Evolutionary conservation across 805 yeast genomes (phyloP).

Genomic region (Saccharomyces kudriavzevii): DNA sequence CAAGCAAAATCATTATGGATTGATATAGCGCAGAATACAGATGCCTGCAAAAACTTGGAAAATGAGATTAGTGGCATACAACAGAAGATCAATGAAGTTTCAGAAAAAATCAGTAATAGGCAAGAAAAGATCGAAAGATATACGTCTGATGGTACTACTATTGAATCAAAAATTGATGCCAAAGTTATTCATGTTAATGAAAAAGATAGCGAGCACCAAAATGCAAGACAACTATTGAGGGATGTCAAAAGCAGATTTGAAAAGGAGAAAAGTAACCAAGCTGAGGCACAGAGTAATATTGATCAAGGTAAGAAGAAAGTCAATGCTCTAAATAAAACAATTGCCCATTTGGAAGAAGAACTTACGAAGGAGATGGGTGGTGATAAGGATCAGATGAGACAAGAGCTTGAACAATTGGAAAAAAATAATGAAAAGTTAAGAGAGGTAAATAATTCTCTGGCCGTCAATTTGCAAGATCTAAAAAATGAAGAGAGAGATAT

Average conservation of each 20-base stretch:
- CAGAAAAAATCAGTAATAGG: slow-evolving; percentile 14
- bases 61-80: slow-evolving; percentile 11
- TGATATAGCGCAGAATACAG: slow-evolving; percentile 26
- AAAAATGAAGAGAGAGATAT: slow-evolving; percentile 12
- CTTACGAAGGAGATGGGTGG: slow-evolving; percentile 26
- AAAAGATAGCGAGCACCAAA: slow-evolving; percentile 15
- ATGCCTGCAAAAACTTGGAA: slow-evolving; percentile 13
- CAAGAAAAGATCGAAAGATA: slow-evolving; percentile 25
- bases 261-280: slow-evolving; percentile 16
- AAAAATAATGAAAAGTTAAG: slow-evolving; percentile 8
- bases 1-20: slow-evolving; percentile 47
- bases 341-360: slow-evolving; percentile 22
- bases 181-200: slow-evolving; percentile 10
- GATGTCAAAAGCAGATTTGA: slow-evolving; percentile 14
- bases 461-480: slow-evolving; percentile 11
- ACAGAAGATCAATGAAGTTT: slow-evolving; percentile 13
- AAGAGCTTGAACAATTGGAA: slow-evolving; percentile 10
- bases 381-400: slow-evolving; percentile 23
- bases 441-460: slow-evolving; percentile 2
- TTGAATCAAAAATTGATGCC: slow-evolving; percentile 12
- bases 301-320: slow-evolving; percentile 17
- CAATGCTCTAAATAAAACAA: slow-evolving; percentile 12
- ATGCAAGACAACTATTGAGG: slow-evolving; percentile 11
- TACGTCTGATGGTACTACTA: slow-evolving; percentile 12
- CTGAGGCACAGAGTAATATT: slow-evolving; percentile 16